phyloP scores from a whole-genome alignment of 768 basidiomycete species.

The Pilatotrama ljubarskyi region DNA sequence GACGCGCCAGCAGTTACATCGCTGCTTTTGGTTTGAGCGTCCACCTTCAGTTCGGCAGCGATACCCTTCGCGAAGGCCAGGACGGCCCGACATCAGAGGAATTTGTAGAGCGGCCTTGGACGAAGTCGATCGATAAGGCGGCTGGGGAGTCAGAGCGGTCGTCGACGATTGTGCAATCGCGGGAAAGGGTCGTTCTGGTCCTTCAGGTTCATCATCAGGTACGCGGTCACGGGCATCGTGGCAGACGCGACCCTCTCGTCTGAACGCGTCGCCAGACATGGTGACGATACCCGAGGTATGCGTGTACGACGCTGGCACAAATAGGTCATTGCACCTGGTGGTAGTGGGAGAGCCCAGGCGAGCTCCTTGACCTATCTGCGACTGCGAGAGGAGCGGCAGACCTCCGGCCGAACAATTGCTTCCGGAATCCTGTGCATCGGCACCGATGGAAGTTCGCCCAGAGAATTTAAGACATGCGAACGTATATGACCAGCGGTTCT shows the following conservation, averaged over 20 bases:
- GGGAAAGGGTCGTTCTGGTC: background rate
- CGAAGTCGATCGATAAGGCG: conserved; percentile 8
- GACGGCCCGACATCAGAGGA: conserved; percentile 4
- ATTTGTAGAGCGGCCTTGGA: conserved; percentile 7
- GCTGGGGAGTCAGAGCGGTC: background rate
- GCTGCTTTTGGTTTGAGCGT: conserved; percentile 3
- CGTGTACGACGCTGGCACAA: too few species aligned
- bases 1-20: background rate
- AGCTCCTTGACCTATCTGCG: too few species aligned
- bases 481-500: too few species aligned
- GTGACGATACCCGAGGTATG: background rate
- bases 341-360: too few species aligned
- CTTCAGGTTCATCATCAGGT: background rate
- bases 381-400: too few species aligned
- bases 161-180: conserved; percentile 1
- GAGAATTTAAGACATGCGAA: too few species aligned
- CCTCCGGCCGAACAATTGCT: too few species aligned
- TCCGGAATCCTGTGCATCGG: too few species aligned
- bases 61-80: conserved; percentile 1
- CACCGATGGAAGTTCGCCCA: too few species aligned
- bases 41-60: conserved; percentile 9
- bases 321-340: too few species aligned
- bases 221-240: conserved; percentile 11
- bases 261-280: background rate
- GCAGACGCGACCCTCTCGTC: conserved; percentile 6